phyloP scores from a whole-genome alignment of 129 eudicot species.

The Flaveria bidentis region DNA sequence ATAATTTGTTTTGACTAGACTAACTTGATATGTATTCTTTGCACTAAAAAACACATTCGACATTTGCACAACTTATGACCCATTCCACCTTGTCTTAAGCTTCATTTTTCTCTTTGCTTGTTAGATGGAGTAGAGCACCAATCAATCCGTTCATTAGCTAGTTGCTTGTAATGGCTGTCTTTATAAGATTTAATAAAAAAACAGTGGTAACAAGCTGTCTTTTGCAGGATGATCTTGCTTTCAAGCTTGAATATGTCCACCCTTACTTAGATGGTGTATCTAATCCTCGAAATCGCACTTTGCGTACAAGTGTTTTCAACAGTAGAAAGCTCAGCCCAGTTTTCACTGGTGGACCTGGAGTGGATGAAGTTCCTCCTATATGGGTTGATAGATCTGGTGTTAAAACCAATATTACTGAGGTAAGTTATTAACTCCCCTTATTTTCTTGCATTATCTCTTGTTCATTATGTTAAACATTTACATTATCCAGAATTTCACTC shows the following conservation, averaged over 20 bases:
- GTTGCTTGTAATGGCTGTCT: neutral
- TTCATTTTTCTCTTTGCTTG: neutral
- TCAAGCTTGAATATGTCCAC: constrained; percentile 90
- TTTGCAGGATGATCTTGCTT: constrained; percentile 95
- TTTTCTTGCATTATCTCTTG: neutral
- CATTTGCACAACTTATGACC: neutral
- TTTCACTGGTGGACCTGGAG: constrained; percentile 98
- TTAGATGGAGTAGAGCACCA: neutral
- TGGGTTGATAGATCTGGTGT: constrained; percentile 97
- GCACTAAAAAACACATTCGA: neutral
- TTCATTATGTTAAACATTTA: neutral
- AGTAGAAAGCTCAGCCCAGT: constrained; percentile 96
- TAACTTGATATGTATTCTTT: neutral
- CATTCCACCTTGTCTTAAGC: neutral
- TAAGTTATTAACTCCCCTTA: constrained; percentile 21
- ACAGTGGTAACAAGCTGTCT: constrained; percentile 20
- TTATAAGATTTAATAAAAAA: constrained; percentile 15
- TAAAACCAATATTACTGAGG: constrained; percentile 96
- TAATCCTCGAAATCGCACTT: constrained; percentile 80
- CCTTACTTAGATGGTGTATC: constrained; percentile 82
- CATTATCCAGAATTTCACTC: constrained; percentile 69
- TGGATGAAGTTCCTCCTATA: constrained; percentile 91
- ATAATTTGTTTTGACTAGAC: neutral
- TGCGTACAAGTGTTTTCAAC: constrained; percentile 82
- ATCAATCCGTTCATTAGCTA: neutral